phyloP scores from a whole-genome alignment of 345 rosid species.

The Brassica rapa region DNA sequence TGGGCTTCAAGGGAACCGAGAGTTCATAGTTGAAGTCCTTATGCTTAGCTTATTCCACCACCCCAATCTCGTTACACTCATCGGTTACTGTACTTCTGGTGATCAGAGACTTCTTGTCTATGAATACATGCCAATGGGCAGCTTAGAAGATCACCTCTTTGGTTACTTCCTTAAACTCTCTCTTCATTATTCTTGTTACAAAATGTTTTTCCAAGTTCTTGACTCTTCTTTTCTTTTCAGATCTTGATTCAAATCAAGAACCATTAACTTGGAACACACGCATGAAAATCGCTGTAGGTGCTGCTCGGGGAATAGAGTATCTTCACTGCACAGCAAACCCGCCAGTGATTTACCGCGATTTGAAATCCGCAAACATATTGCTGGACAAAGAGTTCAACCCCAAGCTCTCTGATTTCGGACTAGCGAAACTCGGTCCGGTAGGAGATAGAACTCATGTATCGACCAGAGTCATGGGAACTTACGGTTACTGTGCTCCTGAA shows the following conservation, averaged over 20 bases:
- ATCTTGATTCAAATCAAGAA: constrained; percentile 52
- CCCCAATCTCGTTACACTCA: constrained; percentile 80
- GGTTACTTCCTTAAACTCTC: constrained; percentile 49
- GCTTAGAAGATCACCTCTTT: constrained; percentile 92
- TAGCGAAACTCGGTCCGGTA: constrained; percentile 95
- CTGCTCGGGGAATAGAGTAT: constrained; percentile 88
- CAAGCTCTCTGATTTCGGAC: constrained; percentile 90
- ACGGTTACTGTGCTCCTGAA: constrained; percentile 98
- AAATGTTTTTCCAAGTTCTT: neutral
- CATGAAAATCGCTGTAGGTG: constrained; percentile 86
- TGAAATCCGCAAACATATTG: constrained; percentile 90
- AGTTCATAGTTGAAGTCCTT: constrained; percentile 94
- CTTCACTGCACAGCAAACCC: constrained; percentile 91
- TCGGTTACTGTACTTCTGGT: constrained; percentile 90
- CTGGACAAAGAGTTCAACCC: constrained; percentile 75
- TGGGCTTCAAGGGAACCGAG: constrained; percentile 87
- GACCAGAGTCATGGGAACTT: constrained; percentile 97
- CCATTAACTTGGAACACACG: constrained; percentile 77
- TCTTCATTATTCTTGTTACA: neutral
- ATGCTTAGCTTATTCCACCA: constrained; percentile 95
- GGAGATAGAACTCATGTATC: constrained; percentile 98
- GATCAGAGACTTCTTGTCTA: constrained; percentile 96
- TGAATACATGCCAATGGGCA: constrained; percentile 93
- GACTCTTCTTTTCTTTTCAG: constrained; percentile 41
- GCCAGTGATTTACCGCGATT: constrained; percentile 90